A percentile compares a stretch with the other conserved stretches of the same genome.
These are phyloP conservation scores for Quercus parvula DNA, from an alignment of 306 rosid species.

Conservation along the genomic window DNA sequence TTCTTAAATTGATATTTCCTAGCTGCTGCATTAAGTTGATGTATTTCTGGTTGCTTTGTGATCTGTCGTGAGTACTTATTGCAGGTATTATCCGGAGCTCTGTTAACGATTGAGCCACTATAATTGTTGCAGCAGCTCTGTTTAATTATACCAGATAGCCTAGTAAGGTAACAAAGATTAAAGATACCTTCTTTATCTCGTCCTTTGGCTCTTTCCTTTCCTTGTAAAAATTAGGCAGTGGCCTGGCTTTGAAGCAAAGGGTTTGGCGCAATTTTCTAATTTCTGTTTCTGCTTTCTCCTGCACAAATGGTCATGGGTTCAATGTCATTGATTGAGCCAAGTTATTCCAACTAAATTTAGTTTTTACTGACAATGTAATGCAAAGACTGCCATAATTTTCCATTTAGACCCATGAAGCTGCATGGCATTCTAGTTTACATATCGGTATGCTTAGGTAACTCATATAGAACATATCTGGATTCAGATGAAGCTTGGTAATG, in stretches of 20 bases:
- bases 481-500: neutral
- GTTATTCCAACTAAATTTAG: neutral
- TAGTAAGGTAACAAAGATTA: neutral
- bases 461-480: neutral
- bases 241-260: conserved; percentile 95
- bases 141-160: neutral
- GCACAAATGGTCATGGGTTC: conserved; percentile 18
- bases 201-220: conserved; percentile 52
- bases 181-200: conserved; percentile 46
- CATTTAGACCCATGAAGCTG: neutral
- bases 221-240: conserved; percentile 81
- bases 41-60: neutral
- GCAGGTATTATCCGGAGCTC: too few species aligned
- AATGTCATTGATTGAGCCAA: conserved; percentile 2
- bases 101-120: neutral
- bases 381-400: too few species aligned
- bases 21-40: neutral
- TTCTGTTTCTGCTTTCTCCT: conserved; percentile 78
- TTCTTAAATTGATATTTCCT: neutral
- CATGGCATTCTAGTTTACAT: neutral
- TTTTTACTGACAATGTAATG: neutral
- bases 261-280: conserved; percentile 65
- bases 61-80: neutral
- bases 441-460: too few species aligned
- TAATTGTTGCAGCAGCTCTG: neutral